Conservation (phyloP, 176 grass and related monocot species). For the barley (Hordeum vulgare) region DNA sequence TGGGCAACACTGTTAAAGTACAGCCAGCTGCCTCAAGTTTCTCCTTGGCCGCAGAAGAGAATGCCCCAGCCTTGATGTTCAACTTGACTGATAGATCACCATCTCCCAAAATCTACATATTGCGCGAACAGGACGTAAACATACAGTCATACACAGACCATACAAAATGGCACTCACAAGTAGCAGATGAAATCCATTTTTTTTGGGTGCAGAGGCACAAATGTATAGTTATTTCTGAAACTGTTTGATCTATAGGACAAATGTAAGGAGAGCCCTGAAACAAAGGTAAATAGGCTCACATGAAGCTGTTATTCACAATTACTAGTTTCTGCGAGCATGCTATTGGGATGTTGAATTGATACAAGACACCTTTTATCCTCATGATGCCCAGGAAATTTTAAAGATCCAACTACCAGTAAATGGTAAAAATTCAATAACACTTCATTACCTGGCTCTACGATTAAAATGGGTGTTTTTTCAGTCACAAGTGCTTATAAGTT, state of each 20-base stretch:
- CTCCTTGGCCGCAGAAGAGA: slow-evolving; percentile 71
- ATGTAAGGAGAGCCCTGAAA: not conserved
- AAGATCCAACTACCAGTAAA: not conserved
- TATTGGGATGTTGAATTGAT: not conserved
- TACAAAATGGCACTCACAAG: not conserved
- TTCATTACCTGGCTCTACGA: not conserved
- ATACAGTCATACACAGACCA: slow-evolving; percentile 7
- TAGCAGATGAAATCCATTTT: not conserved
- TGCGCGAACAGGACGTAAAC: slow-evolving; percentile 2
- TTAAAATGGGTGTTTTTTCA: not conserved
- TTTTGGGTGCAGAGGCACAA: not conserved
- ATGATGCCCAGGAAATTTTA: not conserved
- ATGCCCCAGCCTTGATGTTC: slow-evolving; percentile 80
- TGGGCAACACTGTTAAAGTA: slow-evolving; percentile 62
- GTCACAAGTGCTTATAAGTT: not conserved
- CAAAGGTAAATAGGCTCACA: not conserved
- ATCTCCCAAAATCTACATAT: slow-evolving; percentile 74
- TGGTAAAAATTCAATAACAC: not conserved
- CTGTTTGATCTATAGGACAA: not conserved
- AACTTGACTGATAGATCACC: slow-evolving; percentile 87
- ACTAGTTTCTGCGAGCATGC: not conserved
- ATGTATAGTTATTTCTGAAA: not conserved
- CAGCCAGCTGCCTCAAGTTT: slow-evolving; percentile 89
- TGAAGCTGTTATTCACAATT: not conserved
- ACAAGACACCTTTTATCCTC: not conserved